Conservation (phyloP, 1,284 basidiomycete genomes). For the Schizopora paradoxa region DNA sequence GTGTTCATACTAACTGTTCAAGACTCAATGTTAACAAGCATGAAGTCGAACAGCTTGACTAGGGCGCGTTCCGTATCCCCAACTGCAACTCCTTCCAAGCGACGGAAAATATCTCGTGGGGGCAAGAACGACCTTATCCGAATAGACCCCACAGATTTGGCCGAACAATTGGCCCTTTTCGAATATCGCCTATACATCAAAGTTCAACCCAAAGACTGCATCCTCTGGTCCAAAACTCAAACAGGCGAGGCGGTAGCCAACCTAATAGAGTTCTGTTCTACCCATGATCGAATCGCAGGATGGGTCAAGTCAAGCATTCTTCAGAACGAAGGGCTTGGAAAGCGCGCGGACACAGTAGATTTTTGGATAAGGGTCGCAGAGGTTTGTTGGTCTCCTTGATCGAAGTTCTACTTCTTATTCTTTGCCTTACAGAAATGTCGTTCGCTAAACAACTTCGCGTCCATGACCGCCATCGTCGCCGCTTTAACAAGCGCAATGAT, state of each 20-base stretch:
- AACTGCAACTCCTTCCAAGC: slow-evolving; percentile 24
- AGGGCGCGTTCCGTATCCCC: slow-evolving; percentile 21
- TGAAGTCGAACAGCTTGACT: slow-evolving; percentile 3
- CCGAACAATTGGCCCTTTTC: slow-evolving; percentile 57
- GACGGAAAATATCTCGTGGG: slow-evolving; percentile 25
- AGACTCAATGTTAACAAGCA: slow-evolving; percentile 7
- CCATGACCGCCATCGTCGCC: slow-evolving; percentile 60
- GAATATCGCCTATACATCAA: slow-evolving; percentile 55
- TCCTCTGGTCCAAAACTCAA: slow-evolving; percentile 44
- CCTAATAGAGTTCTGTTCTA: slow-evolving; percentile 50
- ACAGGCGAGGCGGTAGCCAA: slow-evolving; percentile 36
- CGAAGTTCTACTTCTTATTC: background rate
- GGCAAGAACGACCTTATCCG: slow-evolving; percentile 48
- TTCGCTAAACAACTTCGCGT: slow-evolving; percentile 57
- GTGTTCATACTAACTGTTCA: slow-evolving; percentile 20
- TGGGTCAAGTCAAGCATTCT: slow-evolving; percentile 67
- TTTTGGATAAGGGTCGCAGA: slow-evolving; percentile 75
- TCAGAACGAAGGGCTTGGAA: slow-evolving; percentile 42
- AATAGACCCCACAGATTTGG: slow-evolving; percentile 50
- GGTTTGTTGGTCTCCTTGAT: slow-evolving; percentile 35
- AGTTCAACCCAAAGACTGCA: slow-evolving; percentile 56
- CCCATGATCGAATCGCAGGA: slow-evolving; percentile 52
- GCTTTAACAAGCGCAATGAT: slow-evolving; percentile 57
- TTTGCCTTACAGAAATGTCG: slow-evolving; percentile 52
- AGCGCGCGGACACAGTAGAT: slow-evolving; percentile 56